These are phyloP conservation scores for Erodium texanum DNA, from an alignment of 441 rosid genomes.

Conservation along the genomic window DNA sequence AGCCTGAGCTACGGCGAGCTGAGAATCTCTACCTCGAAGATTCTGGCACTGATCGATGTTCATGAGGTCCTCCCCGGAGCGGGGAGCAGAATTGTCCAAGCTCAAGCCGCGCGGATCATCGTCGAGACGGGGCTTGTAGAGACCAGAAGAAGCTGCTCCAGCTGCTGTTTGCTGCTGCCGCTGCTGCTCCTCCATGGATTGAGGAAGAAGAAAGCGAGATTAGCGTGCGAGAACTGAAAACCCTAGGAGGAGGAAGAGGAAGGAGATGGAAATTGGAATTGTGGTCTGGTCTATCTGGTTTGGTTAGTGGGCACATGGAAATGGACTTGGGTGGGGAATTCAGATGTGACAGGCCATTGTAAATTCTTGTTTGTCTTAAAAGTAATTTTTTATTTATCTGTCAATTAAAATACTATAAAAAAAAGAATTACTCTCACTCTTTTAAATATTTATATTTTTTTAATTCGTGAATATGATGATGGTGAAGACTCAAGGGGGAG, in stretches of 20 bases:
- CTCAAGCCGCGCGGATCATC: not conserved
- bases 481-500: not conserved
- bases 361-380: constrained; percentile 9
- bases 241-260: constrained; percentile 35
- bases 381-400: not conserved
- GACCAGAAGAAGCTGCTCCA: not conserved
- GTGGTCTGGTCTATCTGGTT: constrained; percentile 23
- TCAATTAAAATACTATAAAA: not conserved
- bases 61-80: constrained; percentile 30
- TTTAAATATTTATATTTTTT: not conserved
- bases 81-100: not conserved
- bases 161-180: not conserved
- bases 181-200: not conserved
- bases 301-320: constrained; percentile 33
- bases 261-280: constrained; percentile 23
- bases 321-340: constrained; percentile 27
- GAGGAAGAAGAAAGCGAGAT: not conserved
- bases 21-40: constrained; percentile 35
- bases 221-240: constrained; percentile 21
- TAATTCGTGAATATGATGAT: not conserved
- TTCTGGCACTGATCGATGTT: constrained; percentile 51
- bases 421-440: not conserved
- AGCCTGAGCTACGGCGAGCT: constrained; percentile 25
- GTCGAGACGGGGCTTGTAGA: not conserved
- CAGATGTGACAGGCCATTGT: constrained; percentile 56